phyloP scores from a whole-genome alignment of 176 grass and related monocot species.

The bread wheat (Triticum aestivum) region DNA sequence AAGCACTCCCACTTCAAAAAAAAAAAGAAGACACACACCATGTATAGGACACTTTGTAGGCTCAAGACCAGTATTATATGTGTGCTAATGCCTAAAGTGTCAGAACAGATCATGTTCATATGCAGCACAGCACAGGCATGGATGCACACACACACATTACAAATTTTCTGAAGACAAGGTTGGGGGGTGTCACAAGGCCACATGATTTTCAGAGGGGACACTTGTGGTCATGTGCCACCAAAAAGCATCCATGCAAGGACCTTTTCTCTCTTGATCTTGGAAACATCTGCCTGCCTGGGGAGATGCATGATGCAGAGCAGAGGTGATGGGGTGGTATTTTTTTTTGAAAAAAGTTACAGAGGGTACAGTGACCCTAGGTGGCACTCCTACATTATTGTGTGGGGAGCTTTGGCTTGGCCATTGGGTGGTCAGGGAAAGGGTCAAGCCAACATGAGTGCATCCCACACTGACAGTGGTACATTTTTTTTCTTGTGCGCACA shows the following conservation, averaged over 20 bases:
- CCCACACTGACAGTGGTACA: not conserved
- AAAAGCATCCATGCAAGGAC: constrained; percentile 33
- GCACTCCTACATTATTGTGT: constrained; percentile 18
- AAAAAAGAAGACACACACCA: not conserved
- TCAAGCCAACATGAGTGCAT: constrained; percentile 30
- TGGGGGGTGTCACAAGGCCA: not conserved
- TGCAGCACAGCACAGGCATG: not conserved
- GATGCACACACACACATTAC: not conserved
- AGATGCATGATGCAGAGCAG: constrained; percentile 27
- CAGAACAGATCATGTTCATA: constrained; percentile 19
- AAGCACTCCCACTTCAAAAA: constrained; percentile 15
- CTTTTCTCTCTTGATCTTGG: constrained; percentile 41
- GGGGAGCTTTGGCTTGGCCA: constrained; percentile 21
- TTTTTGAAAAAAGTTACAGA: constrained; percentile 10
- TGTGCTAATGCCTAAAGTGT: constrained; percentile 20
- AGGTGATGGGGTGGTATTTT: not conserved
- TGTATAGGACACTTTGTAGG: constrained; percentile 25
- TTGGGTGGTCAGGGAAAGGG: constrained; percentile 13
- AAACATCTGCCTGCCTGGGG: constrained; percentile 22
- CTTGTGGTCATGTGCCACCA: constrained; percentile 29
- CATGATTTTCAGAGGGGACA: constrained; percentile 47
- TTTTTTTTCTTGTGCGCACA: constrained; percentile 14
- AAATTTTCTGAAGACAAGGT: constrained; percentile 19
- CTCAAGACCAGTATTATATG: constrained; percentile 7
- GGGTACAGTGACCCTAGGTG: not conserved